Evolutionary conservation across 768 basidiomycete genomes (phyloP).

Genomic region (Steccherinum ochraceum): DNA sequence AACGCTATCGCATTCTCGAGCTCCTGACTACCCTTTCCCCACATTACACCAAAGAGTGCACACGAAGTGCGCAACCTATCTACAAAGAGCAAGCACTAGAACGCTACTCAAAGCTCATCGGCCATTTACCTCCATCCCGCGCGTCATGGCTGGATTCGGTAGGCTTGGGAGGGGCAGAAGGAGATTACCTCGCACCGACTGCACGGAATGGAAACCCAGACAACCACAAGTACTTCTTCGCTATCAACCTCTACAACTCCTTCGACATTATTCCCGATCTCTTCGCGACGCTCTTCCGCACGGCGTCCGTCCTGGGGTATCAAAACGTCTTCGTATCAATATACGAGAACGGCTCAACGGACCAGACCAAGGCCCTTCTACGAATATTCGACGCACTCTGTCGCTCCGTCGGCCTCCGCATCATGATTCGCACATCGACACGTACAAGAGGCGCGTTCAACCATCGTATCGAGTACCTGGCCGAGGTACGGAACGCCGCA

Average conservation of each 20-base stretch:
- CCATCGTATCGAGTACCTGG: conserved; percentile 99
- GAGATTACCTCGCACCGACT: conserved; percentile 27
- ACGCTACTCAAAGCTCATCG: conserved; percentile 80
- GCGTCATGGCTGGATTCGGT: conserved; percentile 57
- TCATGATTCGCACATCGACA: conserved; percentile 89
- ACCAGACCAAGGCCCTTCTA: conserved; percentile 96
- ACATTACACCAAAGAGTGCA: conserved; percentile 92
- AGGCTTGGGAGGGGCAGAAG: conserved; percentile 37
- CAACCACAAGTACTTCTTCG: conserved; percentile 98
- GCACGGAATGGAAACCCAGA: conserved; percentile 32
- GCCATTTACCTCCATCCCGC: conserved; percentile 56
- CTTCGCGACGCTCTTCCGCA: conserved; percentile 92
- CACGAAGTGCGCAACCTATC: conserved; percentile 72
- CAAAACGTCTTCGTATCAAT: conserved; percentile 98
- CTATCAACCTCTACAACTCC: conserved; percentile 99
- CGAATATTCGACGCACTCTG: conserved; percentile 94
- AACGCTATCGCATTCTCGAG: conserved; percentile 81
- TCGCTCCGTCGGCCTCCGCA: conserved; percentile 81
- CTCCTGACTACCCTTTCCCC: conserved; percentile 83
- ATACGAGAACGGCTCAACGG: conserved; percentile 98
- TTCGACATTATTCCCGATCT: conserved; percentile 98
- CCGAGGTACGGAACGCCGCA: conserved; percentile 99
- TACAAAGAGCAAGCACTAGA: conserved; percentile 83
- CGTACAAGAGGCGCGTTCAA: conserved; percentile 95
- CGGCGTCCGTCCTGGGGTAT: conserved; percentile 87